Evolutionary conservation across 495 filamentous ascomycete species (phyloP).

Genomic region (Aspergillus sclerotioniger): DNA sequence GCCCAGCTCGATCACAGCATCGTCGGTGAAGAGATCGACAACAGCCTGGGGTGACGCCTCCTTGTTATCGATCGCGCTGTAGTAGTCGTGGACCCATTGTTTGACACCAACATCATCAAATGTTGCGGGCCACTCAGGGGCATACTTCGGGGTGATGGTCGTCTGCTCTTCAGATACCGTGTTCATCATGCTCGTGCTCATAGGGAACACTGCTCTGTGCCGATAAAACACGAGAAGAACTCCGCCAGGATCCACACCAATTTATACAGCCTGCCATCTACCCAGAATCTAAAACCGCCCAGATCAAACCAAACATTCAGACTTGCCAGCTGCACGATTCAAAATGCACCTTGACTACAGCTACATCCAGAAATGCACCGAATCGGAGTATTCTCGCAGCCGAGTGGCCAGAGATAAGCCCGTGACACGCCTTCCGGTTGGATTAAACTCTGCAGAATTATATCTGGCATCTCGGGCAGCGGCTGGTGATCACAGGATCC

Average conservation of each 20-base stretch:
- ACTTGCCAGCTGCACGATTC: too few relatives aligned
- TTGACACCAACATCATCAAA: background rate
- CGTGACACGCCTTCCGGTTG: background rate
- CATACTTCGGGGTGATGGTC: background rate
- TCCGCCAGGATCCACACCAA: too few relatives aligned
- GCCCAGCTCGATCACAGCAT: background rate
- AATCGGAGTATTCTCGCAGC: too few relatives aligned
- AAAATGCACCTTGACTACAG: too few relatives aligned
- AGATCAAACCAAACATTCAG: too few relatives aligned
- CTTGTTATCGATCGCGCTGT: background rate
- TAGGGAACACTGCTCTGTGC: background rate
- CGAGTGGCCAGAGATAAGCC: too few relatives aligned
- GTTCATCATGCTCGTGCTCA: background rate
- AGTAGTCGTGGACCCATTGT: conserved; percentile 4
- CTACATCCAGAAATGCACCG: too few relatives aligned
- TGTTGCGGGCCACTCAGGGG: background rate
- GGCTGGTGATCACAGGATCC: background rate
- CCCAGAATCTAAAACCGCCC: too few relatives aligned
- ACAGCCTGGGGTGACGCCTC: background rate
- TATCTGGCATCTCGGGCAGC: too few relatives aligned
- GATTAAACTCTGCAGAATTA: background rate
- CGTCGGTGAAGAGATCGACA: background rate
- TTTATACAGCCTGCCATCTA: too few relatives aligned
- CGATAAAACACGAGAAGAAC: too few relatives aligned
- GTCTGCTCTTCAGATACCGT: background rate